phyloP scores from a whole-genome alignment of 352 stramenopile species.

The Phytophthora quininea region DNA sequence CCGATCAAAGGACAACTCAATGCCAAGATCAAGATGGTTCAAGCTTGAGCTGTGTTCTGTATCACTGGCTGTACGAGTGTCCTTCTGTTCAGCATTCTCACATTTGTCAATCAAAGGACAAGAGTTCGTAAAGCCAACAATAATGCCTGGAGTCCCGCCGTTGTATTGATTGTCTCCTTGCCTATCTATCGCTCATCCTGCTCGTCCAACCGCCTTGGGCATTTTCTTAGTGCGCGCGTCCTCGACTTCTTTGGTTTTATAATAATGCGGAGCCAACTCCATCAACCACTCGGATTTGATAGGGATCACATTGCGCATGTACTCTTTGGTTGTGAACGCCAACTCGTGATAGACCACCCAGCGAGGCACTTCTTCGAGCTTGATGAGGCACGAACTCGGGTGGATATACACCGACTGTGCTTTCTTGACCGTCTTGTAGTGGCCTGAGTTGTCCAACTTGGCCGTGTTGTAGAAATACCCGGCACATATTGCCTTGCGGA shows the following conservation, averaged over 20 bases:
- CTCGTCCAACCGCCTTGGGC: constrained; percentile 85
- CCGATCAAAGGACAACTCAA: constrained; percentile 42
- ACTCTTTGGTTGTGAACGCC: constrained; percentile 99
- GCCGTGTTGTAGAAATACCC: constrained; percentile 99
- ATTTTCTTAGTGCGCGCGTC: constrained; percentile 97
- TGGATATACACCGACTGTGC: constrained; percentile 98
- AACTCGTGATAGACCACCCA: constrained; percentile 99
- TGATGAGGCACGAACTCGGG: constrained; percentile 96
- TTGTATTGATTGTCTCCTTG: not conserved
- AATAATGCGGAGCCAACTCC: constrained; percentile 99
- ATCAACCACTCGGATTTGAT: constrained; percentile 98
- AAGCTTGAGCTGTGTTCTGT: not conserved
- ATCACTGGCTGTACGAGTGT: no score
- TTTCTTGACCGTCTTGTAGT: constrained; percentile 99
- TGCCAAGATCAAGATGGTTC: constrained; percentile 44
- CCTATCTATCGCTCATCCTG: constrained; percentile 35
- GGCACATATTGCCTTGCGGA: constrained; percentile 97
- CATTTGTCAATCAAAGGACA: no score
- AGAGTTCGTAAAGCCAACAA: no score
- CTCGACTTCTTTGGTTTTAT: constrained; percentile 97
- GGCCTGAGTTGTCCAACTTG: constrained; percentile 94
- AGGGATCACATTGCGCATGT: constrained; percentile 97
- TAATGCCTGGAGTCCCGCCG: no score
- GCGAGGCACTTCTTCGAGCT: constrained; percentile 88
- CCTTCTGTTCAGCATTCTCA: no score